A percentile compares a stretch with the other conserved stretches of the same genome.
Conservation (phyloP, 2,329 filamentous ascomycete genomes). For the Fusarium albosuccineum region DNA sequence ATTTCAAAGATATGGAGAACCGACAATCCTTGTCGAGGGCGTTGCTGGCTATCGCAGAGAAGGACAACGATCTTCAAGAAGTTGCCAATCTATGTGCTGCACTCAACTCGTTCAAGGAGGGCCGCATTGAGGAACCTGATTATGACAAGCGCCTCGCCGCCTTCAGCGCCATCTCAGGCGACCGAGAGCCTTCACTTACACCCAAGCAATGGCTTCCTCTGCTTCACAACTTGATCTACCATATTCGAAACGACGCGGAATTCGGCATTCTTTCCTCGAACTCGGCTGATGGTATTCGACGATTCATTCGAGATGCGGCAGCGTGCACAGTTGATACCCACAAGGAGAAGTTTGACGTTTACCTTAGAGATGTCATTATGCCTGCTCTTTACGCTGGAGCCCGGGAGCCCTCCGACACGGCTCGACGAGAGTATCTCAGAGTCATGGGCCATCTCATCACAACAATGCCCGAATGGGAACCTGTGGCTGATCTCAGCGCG, state of each 20-base stretch:
- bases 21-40: constrained; percentile 81
- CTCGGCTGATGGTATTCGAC: constrained; percentile 82
- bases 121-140: constrained; percentile 85
- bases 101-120: constrained; percentile 82
- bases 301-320: constrained; percentile 77
- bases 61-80: constrained; percentile 70
- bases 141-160: constrained; percentile 85
- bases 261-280: constrained; percentile 84
- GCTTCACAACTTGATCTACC: constrained; percentile 90
- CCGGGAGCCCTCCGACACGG: constrained; percentile 83
- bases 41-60: constrained; percentile 76
- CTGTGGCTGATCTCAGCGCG: constrained; percentile 78
- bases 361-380: constrained; percentile 76
- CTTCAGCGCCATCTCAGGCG: constrained; percentile 78
- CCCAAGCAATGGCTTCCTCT: constrained; percentile 87
- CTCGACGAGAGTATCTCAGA: constrained; percentile 84
- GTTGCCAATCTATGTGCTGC: constrained; percentile 79
- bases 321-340: constrained; percentile 52
- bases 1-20: constrained; percentile 86
- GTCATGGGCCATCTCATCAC: constrained; percentile 84
- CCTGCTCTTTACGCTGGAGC: constrained; percentile 82
- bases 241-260: constrained; percentile 87
- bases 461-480: constrained; percentile 75
- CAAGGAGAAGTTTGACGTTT: constrained; percentile 62
- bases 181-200: constrained; percentile 70